Percentiles rank a stretch among this genome's conserved stretches.
These are phyloP conservation scores for Reticulascus tulasneorum DNA, from an alignment of 2,329 filamentous ascomycete species.

Conservation along the genomic window DNA sequence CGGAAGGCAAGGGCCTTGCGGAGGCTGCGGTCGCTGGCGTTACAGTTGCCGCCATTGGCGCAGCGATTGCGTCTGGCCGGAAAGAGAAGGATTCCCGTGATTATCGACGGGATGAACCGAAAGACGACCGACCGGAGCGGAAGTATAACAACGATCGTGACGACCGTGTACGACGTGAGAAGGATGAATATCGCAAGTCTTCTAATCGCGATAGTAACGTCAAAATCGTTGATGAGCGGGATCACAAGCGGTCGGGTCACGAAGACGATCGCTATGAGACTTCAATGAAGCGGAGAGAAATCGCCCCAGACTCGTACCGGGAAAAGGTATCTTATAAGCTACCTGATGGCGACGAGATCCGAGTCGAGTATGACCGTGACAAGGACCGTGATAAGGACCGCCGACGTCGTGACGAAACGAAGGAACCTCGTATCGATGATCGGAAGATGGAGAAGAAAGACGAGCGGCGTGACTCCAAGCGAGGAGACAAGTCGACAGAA, in stretches of 20 bases:
- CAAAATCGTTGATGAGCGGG: slow-evolving; percentile 16
- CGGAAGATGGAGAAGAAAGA: slow-evolving; percentile 13
- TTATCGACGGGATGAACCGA: slow-evolving; percentile 20
- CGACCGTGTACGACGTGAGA: slow-evolving; percentile 26
- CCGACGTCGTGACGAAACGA: slow-evolving; percentile 16
- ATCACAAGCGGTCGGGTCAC: slow-evolving; percentile 18
- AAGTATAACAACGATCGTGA: slow-evolving; percentile 11
- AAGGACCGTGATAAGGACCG: slow-evolving; percentile 3
- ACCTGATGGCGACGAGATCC: slow-evolving; percentile 12
- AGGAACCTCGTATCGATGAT: slow-evolving; percentile 18
- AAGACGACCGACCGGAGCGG: slow-evolving; percentile 21
- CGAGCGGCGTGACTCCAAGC: slow-evolving; percentile 16
- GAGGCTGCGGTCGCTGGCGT: slow-evolving; percentile 43
- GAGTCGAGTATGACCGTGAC: slow-evolving; percentile 11
- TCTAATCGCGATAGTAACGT: slow-evolving; percentile 15
- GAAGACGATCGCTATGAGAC: slow-evolving; percentile 24
- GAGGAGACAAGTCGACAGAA: slow-evolving; percentile 21
- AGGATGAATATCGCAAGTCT: slow-evolving; percentile 19
- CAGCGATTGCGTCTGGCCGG: slow-evolving; percentile 36
- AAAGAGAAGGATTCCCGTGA: slow-evolving; percentile 18
- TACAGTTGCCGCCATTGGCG: slow-evolving; percentile 45
- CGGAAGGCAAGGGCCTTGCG: slow-evolving; percentile 36
- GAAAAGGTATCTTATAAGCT: slow-evolving; percentile 8
- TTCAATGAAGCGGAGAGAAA: slow-evolving; percentile 1
- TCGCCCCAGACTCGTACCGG: slow-evolving; percentile 4